Evolutionary conservation across 2,329 filamentous ascomycete species (phyloP), one percentile per base, ranked within the genome.

Genomic region (Chaetothyriales sp.): DNA sequence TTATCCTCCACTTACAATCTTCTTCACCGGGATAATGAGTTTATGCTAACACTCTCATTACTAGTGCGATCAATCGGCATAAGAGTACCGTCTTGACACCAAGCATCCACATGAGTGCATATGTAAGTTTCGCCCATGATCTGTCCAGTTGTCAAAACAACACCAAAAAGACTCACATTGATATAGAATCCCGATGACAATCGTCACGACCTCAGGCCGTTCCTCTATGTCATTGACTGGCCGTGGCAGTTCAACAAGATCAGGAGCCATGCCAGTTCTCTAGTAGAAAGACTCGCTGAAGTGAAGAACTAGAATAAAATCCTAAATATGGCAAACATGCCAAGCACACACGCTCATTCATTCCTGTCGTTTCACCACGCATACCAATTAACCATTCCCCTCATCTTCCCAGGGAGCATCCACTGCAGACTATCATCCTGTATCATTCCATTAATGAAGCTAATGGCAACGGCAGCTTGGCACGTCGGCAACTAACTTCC

Each of bases 31-130:
- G 8, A 78, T 70, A 63, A 49, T 22, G 51, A 52, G 22, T 2
- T 39, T 5, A 71, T 69, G 10, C 62, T 64, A 55, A 43, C 63
- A 66, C 3, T 71, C 72, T 58, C 65, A 65, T 51, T 59, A 64
- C 42, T 59, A 58, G 49, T 58, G 83, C 60, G 71, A 74, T 82
- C 57, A 83, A 83, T 60, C 66, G 80, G 8, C 80, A 83, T 63
- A 84, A 84, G 65, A 73, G 75, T 63, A 80, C 77, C 1, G 73
- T 76, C 7, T 64, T 79, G 47, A 81, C 78, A 1, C 78, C 78
- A 0, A 70, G 72, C 2, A 68, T 79, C 42, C 79, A 81, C 57
- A 64, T 71, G 8, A 64, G 65, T 44, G 55, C 51, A 47, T 58
- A 58, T 43, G 51, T 52, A 49, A 47, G 51, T 52, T 42, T 46